Base-by-base conservation (phyloP, 441 rosid genomes). In the Brassica hybrid region DNA sequence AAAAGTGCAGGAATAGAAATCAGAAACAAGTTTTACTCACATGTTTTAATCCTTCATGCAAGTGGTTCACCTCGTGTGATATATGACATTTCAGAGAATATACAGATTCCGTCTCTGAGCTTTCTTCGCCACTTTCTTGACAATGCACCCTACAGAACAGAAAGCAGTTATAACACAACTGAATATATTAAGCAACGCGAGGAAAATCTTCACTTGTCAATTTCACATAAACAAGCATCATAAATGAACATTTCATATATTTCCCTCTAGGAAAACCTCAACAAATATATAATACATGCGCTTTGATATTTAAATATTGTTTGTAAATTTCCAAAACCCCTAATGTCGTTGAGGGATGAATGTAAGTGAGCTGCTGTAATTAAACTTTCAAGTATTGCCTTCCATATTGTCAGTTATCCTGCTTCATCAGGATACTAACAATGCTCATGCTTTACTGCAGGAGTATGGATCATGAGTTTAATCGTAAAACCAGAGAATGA, bases 31-130 rank as follows among this genome's bases (percentile, higher is more conserved):
- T 41, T 17, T 45, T 8, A 82, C 99, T 91, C 76, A 88, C 98
- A 89, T 92, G 98, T 81, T 88, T 96, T 80, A 96, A 65, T 80
- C 98, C 98, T 88, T 91, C 99, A 79, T 91, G 98, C 88, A 94
- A 83, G 84, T 96, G 98, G 85, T 96, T 96, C 84, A 96, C 96
- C 58, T 94, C 98, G 0, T 94, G 94, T 43, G 97, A 94, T 82
- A 96, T 96, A 80, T 96, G 98, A 86, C 97, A 91, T 83, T 92
- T 94, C 56, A 94, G 96, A 43, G 97, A 86, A 85, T 86, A 88
- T 52, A 91, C 90, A 21, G 93, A 89, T 80, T 92, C 96, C 69
- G 94, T 67, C 85, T 92, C 94, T 25, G 93, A 87, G 80, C 97
- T 92, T 82, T 96, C 99, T 85, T 92, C 98, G 61, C 93, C 86